Percentiles rank a stretch among this genome's conserved stretches.
phyloP scores from a whole-genome alignment of 2,329 filamentous ascomycete genomes.

The Bipolaris sorokiniana region DNA sequence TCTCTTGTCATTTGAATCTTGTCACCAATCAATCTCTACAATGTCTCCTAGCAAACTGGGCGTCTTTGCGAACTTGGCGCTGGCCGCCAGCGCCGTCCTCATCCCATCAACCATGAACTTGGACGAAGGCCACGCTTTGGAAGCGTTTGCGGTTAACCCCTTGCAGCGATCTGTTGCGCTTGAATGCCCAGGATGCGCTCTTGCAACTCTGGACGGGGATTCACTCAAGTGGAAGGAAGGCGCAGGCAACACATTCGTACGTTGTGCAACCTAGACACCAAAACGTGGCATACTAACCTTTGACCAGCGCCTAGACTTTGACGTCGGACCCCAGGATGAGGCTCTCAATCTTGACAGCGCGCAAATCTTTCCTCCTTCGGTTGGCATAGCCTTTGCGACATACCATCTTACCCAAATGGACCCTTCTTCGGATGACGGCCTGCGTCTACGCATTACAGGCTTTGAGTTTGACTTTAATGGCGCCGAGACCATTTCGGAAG shows the following conservation, averaged over 20 bases:
- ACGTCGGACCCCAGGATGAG: conserved; percentile 40
- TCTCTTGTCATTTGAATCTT: conserved; percentile 12
- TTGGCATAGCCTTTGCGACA: conserved; percentile 36
- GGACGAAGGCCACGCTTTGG: conserved; percentile 40
- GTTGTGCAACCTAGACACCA: conserved; percentile 14
- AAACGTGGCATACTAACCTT: conserved; percentile 25
- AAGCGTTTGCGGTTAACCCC: conserved; percentile 42
- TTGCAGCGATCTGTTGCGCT: conserved; percentile 41
- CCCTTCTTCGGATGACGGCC: conserved; percentile 29
- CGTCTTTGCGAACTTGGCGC: conserved; percentile 44
- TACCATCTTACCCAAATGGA: conserved; percentile 46
- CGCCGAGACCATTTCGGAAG: conserved; percentile 45
- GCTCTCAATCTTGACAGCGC: conserved; percentile 45
- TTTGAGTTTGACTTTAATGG: conserved; percentile 45
- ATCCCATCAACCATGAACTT: conserved; percentile 41
- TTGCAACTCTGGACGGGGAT: conserved; percentile 33
- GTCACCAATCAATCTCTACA: conserved; percentile 21
- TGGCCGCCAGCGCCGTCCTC: conserved; percentile 46
- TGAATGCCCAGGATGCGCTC: conserved; percentile 44
- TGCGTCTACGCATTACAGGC: conserved; percentile 45
- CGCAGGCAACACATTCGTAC: conserved; percentile 45
- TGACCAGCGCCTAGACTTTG: conserved; percentile 47
- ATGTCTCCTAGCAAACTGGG: conserved; percentile 45
- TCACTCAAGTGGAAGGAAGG: conserved; percentile 38
- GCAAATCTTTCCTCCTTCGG: conserved; percentile 49